These are phyloP conservation scores for Sporisorium exsertum DNA, from an alignment of 1,284 basidiomycete species.

Conservation along the genomic window DNA sequence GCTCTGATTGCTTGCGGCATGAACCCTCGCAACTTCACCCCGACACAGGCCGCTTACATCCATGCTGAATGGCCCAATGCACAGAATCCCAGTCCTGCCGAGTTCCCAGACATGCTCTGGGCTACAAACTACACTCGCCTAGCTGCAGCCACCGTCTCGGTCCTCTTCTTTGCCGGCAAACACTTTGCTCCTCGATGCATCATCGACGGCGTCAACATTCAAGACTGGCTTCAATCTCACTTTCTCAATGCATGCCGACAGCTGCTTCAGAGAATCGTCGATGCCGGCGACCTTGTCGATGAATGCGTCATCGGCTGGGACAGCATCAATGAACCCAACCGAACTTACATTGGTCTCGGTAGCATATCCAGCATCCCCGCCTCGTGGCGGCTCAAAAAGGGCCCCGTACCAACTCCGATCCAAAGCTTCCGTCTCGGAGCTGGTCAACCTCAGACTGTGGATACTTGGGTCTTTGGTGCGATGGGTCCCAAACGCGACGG, in stretches of 20 bases:
- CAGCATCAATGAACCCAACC: constrained; percentile 91
- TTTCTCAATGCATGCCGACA: constrained; percentile 81
- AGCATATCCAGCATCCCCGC: constrained; percentile 71
- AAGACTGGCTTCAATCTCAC: constrained; percentile 90
- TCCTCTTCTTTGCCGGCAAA: constrained; percentile 91
- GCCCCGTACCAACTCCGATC: constrained; percentile 84
- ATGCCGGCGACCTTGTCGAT: constrained; percentile 82
- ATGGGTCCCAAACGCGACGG: constrained; percentile 84
- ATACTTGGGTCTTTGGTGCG: constrained; percentile 82
- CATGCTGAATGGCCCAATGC: constrained; percentile 87
- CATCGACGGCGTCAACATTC: constrained; percentile 91
- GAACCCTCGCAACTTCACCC: constrained; percentile 84
- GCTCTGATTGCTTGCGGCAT: constrained; percentile 91
- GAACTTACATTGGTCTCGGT: constrained; percentile 83
- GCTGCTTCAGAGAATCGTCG: constrained; percentile 80
- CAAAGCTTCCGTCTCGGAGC: constrained; percentile 88
- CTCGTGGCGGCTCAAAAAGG: constrained; percentile 76
- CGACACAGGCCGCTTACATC: constrained; percentile 85
- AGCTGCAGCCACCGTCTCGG: constrained; percentile 88
- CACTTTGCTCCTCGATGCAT: constrained; percentile 90
- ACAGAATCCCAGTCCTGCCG: constrained; percentile 76
- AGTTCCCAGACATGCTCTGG: constrained; percentile 93
- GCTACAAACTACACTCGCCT: constrained; percentile 93
- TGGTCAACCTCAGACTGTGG: constrained; percentile 85
- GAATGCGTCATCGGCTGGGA: constrained; percentile 96